phyloP scores from a whole-genome alignment of 495 filamentous ascomycete genomes.

The Aspergillus sclerotioniger region DNA sequence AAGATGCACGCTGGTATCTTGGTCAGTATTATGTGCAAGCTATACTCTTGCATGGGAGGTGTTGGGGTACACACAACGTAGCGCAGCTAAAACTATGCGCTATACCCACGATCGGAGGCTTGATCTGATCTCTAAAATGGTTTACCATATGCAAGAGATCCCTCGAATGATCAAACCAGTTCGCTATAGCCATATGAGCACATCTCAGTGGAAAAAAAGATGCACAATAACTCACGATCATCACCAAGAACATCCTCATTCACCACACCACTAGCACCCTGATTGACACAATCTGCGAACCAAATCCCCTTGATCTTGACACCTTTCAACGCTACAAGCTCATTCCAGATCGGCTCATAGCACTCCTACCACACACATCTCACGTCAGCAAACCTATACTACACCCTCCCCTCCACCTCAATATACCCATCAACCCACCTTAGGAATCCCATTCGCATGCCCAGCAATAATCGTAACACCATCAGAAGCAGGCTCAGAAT shows the following conservation, averaged over 20 bases:
- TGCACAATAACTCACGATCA: slow-evolving; percentile 53
- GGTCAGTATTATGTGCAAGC: slow-evolving; percentile 27
- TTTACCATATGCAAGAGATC: slow-evolving; percentile 74
- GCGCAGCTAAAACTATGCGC: slow-evolving; percentile 74
- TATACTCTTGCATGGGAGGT: neutral
- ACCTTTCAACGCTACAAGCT: slow-evolving; percentile 47
- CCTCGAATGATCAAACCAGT: slow-evolving; percentile 69
- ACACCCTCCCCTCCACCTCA: too few relatives aligned
- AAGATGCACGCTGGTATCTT: slow-evolving; percentile 14
- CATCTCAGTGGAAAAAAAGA: neutral
- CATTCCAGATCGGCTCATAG: slow-evolving; percentile 74
- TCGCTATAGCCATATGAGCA: slow-evolving; percentile 4
- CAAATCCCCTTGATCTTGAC: slow-evolving; percentile 61
- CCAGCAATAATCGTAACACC: slow-evolving; percentile 72
- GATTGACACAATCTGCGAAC: slow-evolving; percentile 67
- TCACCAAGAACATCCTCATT: slow-evolving; percentile 66
- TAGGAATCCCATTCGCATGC: slow-evolving; percentile 74
- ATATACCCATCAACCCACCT: slow-evolving; percentile 36
- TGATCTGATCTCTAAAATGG: slow-evolving; percentile 63
- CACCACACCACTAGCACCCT: slow-evolving; percentile 63
- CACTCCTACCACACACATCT: slow-evolving; percentile 50
- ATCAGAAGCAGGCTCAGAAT: slow-evolving; percentile 49
- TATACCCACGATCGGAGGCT: slow-evolving; percentile 70
- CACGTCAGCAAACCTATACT: neutral
- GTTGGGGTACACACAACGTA: slow-evolving; percentile 36